Base-by-base conservation (phyloP, 2,329 filamentous ascomycete species). In the Chrysosporium queenslandicum region DNA sequence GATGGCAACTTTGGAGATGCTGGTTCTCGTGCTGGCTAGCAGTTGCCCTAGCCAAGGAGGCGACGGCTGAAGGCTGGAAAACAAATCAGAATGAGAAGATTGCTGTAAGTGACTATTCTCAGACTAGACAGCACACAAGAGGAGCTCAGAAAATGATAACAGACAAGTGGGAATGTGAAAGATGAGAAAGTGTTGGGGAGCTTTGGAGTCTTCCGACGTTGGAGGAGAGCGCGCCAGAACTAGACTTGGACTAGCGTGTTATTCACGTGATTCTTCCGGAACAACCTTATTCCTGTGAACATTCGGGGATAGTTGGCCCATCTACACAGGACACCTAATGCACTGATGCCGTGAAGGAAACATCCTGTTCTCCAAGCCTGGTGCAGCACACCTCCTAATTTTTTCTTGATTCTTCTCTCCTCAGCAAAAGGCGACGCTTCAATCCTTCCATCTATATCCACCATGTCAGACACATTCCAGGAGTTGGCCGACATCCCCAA, bases 401-500 rank as follows among this genome's bases (percentile, higher is more conserved):
- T n/a, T n/a, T 25, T 12, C 16, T 27, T 43, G 3, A 14, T 16
- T 27, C 12, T 18, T 6, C 12, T 12, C 14, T 27, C 21, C 25
- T 16, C n/a, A 45, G 2, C 25, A 11, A 46, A 29, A 8, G 27
- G 12, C 3, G 2, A 7, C 11, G 8, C 14, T 6, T 42, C 5
- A 11, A 41, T 20, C 16, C 14, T 4, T 30, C 4, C n/a, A 16
- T 18, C 27, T 2, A 51, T 36, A 16, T n/a, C 69, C 60, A 63
- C 59, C 55, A 75, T 77, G 74, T 77, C 76, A 56, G 78, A 81
- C 56, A 76, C 79, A 60, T 65, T 81, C 61, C 78, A 81, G 66
- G 79, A 82, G 58, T 68, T 82, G 57, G 75, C 77, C 58, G 78
- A 82, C 61, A 73, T 78, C 64, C 76, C 76, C 39, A 70, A 72